Evolutionary conservation across 2,329 filamentous ascomycete species (phyloP), one percentile per base, ranked within the genome.

Genomic region (Pseudohalonectria lignicola): DNA sequence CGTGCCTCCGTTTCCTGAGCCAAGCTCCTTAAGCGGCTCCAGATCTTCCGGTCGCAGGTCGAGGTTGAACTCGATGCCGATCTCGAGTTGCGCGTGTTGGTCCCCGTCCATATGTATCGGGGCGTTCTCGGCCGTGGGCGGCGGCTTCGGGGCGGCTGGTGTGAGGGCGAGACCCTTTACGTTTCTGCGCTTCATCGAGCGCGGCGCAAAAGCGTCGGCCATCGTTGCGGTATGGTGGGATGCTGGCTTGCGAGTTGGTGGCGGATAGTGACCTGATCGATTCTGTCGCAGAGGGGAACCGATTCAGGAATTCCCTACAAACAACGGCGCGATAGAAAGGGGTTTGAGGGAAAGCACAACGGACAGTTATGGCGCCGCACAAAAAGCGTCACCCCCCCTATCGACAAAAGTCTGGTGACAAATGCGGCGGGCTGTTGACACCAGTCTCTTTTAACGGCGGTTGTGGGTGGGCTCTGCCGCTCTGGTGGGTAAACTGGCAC

Each of bases 151-250:
- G 34, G 82, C 73, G 18, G 82, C 79, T 36, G 85, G 79, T 53
- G 78, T 88, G 55, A 98, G 71, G 48, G 87, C 88, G 36, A 98
- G 80, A 28, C 46, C 90, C 67, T 96, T 96, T 62, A 94, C 83
- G 60, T 98, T 98, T 76, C 96, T 95, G 71, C 90, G 82, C 79
- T 95, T 96, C 80, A 98, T 83, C 44, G 92, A 93, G 62, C 76
- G 75, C 62, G 74, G 74, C 45, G 74, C 73, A 49, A 79, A 79
- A 25, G 63, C 54, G 53, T 79, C 76, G 50, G 71, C 70, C 77
- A 81, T 81, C 56, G 47, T 59, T 42, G 37, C 21, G 8, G 23
- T 26, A 10, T 25, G 20, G 13, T 21, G 32, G n/a, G 19, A n/a
- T n/a, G n/a, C n/a, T n/a, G n/a, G n/a, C n/a, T n/a, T n/a, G n/a